Evolutionary conservation across 306 rosid genomes (phyloP).

Genomic region (Dryas alaskensis): DNA sequence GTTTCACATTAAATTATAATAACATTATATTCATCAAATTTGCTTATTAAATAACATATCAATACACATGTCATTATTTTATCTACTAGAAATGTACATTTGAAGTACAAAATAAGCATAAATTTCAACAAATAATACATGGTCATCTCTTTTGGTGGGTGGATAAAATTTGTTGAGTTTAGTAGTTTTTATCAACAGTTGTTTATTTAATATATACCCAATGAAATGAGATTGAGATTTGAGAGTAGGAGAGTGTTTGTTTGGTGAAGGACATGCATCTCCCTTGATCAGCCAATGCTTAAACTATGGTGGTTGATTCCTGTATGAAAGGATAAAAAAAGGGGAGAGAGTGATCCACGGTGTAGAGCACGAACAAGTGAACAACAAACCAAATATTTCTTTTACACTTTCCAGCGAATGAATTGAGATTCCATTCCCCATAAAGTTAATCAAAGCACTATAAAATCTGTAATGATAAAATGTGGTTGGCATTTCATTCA

Average conservation of each 20-base stretch:
- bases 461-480: conserved; percentile 8
- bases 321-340: neutral
- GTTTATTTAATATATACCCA: neutral
- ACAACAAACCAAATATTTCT: conserved; percentile 5
- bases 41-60: too few relatives aligned
- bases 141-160: too few relatives aligned
- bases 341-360: too few relatives aligned
- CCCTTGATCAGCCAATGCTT: neutral
- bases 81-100: too few relatives aligned
- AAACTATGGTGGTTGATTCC: conserved; percentile 14
- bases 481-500: conserved; percentile 30
- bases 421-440: conserved; percentile 17
- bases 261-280: neutral
- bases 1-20: too few relatives aligned
- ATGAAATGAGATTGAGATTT: neutral
- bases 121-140: too few relatives aligned
- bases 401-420: conserved; percentile 5
- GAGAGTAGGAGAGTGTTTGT: neutral
- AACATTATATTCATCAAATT: too few relatives aligned
- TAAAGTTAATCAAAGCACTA: conserved; percentile 3
- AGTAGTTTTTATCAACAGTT: too few relatives aligned
- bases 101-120: too few relatives aligned
- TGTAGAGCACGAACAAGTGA: too few relatives aligned
- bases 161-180: too few relatives aligned
- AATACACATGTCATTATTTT: too few relatives aligned